Conservation (phyloP, 148 eudicot species). For the Silene conica region DNA sequence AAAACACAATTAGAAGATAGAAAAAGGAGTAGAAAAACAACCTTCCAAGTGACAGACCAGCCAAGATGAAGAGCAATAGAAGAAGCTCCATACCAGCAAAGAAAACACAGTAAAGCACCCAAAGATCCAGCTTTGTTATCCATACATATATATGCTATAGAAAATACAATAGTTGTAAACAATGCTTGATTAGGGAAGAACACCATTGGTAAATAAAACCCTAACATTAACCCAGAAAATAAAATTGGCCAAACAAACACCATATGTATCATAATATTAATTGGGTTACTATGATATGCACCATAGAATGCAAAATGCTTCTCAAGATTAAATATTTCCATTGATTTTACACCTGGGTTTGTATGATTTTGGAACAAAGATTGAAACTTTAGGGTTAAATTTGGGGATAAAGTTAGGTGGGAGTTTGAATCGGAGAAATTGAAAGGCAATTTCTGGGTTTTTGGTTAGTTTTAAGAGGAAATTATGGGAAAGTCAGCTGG, state of each 20-base stretch:
- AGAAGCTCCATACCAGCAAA: conserved; percentile 51
- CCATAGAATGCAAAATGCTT: conserved; percentile 76
- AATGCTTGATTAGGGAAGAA: conserved; percentile 36
- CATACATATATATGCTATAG: conserved; percentile 41
- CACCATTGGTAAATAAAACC: conserved; percentile 43
- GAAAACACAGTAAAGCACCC: conserved; percentile 50
- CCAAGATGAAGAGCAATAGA: conserved; percentile 36
- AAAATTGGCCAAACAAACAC: conserved; percentile 84
- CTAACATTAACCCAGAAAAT: conserved; percentile 43
- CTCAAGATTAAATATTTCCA: conserved; percentile 70
- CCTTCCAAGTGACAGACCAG: conserved; percentile 67
- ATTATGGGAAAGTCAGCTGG: background rate
- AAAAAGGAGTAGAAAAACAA: conserved; percentile 9
- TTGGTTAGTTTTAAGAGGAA: background rate
- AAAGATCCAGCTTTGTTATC: conserved; percentile 60
- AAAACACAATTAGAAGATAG: no score
- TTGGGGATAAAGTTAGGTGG: background rate
- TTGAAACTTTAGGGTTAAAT: conserved; percentile 15
- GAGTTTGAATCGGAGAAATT: background rate
- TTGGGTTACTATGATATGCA: conserved; percentile 74
- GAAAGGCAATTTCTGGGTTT: background rate
- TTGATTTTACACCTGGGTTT: background rate
- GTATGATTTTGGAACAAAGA: background rate
- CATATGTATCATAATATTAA: conserved; percentile 67
- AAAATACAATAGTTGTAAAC: conserved; percentile 32